phyloP scores from a whole-genome alignment of 345 rosid species.

The Raphanus raphanistrum region DNA sequence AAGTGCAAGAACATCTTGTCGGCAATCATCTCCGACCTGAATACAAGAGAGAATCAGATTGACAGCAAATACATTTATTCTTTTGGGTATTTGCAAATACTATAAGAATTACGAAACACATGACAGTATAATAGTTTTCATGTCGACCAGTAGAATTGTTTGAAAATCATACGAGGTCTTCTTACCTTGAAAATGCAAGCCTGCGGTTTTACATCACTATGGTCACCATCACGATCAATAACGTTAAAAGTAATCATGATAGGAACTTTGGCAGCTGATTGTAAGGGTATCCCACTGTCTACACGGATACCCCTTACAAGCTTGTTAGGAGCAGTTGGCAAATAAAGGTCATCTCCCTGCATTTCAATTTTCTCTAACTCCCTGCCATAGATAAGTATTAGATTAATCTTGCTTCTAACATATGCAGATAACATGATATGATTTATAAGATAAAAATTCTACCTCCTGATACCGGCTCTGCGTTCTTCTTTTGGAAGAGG shows the following conservation, averaged over 20 bases:
- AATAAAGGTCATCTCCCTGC: conserved; percentile 86
- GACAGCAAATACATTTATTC: neutral
- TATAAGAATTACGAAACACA: neutral
- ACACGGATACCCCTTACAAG: conserved; percentile 83
- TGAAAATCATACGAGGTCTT: conserved; percentile 12
- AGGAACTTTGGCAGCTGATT: conserved; percentile 99
- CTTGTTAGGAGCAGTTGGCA: conserved; percentile 90
- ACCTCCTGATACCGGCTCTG: conserved; percentile 93
- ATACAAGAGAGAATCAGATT: conserved; percentile 26
- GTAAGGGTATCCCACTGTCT: conserved; percentile 98
- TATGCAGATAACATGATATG: neutral
- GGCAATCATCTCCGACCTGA: conserved; percentile 99
- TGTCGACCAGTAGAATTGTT: neutral
- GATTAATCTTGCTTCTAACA: conserved; percentile 8
- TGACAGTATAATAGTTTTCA: neutral
- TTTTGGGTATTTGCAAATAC: neutral
- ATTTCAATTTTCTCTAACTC: conserved; percentile 90
- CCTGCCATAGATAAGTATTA: conserved; percentile 45
- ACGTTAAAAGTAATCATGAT: conserved; percentile 93
- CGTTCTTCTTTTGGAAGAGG: conserved; percentile 93
- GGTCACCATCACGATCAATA: conserved; percentile 74
- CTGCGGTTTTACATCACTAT: conserved; percentile 64
- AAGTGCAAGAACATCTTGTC: conserved; percentile 98
- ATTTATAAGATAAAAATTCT: conserved; percentile 7
- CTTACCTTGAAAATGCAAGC: conserved; percentile 97